phyloP scores from a whole-genome alignment of 2,329 filamentous ascomycete genomes.

The Ilyonectria mors-panacis region DNA sequence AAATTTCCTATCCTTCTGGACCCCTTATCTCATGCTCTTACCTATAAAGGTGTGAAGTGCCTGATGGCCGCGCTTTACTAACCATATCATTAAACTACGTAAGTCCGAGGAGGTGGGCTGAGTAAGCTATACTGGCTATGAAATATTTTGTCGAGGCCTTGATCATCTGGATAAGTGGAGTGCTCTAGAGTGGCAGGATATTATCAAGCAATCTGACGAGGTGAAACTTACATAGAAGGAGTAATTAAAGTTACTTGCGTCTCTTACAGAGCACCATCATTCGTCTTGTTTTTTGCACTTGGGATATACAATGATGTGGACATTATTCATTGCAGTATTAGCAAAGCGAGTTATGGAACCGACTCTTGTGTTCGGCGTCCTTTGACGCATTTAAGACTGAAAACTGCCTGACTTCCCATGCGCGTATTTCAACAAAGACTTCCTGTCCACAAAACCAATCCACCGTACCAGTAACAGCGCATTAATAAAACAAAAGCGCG shows the following conservation, averaged over 20 bases:
- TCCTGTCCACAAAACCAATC: neutral
- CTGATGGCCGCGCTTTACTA: too few relatives aligned
- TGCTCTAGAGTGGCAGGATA: neutral
- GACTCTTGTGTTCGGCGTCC: too few relatives aligned
- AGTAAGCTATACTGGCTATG: neutral
- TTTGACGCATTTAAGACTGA: neutral
- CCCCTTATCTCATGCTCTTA: too few relatives aligned
- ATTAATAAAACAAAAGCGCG: neutral
- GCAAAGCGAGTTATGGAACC: neutral
- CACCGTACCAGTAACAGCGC: neutral
- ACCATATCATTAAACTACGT: too few relatives aligned
- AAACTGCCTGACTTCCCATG: neutral
- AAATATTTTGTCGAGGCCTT: neutral
- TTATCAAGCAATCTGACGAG: neutral
- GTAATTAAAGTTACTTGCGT: neutral
- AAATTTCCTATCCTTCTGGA: too few relatives aligned
- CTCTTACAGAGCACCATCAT: neutral
- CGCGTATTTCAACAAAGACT: neutral
- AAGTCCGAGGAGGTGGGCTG: neutral
- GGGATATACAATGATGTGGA: too few relatives aligned
- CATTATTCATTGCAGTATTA: neutral
- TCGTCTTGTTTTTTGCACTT: neutral
- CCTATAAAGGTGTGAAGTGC: too few relatives aligned
- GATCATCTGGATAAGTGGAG: neutral
- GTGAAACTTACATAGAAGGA: neutral